Evolutionary conservation across 768 basidiomycete genomes (phyloP).

Genomic region (Gymnopilus junonius): DNA sequence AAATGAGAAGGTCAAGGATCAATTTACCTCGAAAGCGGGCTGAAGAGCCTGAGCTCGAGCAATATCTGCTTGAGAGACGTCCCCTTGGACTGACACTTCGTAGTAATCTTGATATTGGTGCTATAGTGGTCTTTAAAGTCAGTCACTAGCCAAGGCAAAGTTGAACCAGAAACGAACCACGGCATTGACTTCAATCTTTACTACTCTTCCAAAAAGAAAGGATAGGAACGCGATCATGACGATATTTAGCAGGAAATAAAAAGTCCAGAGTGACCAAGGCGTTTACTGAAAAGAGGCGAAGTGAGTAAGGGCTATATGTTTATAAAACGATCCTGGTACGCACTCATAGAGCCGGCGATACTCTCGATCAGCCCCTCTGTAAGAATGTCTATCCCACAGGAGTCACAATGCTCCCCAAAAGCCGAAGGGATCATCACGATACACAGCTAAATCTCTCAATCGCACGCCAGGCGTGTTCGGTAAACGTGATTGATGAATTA

Average conservation of each 20-base stretch:
- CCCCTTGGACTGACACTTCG: constrained; percentile 40
- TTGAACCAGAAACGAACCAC: constrained; percentile 24
- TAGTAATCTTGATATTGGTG: constrained; percentile 36
- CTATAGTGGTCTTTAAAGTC: constrained; percentile 20
- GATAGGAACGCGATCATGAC: constrained; percentile 32
- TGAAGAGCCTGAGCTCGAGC: constrained; percentile 30
- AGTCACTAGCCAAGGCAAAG: not conserved
- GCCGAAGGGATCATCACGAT: constrained; percentile 33
- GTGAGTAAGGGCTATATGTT: not conserved
- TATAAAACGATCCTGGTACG: constrained; percentile 16
- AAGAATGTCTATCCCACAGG: constrained; percentile 37
- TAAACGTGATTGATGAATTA: constrained; percentile 44
- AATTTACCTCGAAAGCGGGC: constrained; percentile 32
- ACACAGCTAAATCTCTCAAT: constrained; percentile 39
- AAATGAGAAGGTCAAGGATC: not conserved
- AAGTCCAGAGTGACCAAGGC: constrained; percentile 42
- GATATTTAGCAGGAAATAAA: constrained; percentile 41
- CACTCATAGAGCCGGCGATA: constrained; percentile 41
- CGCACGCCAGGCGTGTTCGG: constrained; percentile 32
- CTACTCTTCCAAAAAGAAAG: constrained; percentile 42
- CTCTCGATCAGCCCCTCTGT: constrained; percentile 36
- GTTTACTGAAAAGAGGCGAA: constrained; percentile 24
- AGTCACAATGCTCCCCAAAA: constrained; percentile 34
- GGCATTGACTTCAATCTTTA: constrained; percentile 35
- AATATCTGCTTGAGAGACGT: constrained; percentile 37